Conservation (phyloP, 768 basidiomycete genomes). For the Cyathus striatus region DNA sequence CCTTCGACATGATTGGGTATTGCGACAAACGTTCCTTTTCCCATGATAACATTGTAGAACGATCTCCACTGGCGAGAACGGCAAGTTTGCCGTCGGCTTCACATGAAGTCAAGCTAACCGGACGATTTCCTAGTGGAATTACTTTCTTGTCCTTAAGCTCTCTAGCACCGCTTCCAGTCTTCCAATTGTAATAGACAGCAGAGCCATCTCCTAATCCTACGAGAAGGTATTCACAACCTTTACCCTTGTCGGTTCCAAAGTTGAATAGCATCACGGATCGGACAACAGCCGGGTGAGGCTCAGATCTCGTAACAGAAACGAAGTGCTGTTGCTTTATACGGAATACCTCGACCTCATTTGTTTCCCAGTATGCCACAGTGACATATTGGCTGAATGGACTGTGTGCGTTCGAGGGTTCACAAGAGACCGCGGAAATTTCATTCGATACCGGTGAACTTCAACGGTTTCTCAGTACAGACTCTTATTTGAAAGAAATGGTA, state of each 20-base stretch:
- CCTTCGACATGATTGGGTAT: conserved; percentile 73
- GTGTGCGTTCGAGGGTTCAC: conserved; percentile 46
- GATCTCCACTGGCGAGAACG: conserved; percentile 69
- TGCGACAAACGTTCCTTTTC: conserved; percentile 59
- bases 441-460: background rate
- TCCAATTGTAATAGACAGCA: conserved; percentile 52
- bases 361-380: conserved; percentile 75
- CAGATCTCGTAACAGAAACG: conserved; percentile 27
- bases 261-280: conserved; percentile 50
- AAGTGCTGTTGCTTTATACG: conserved; percentile 15
- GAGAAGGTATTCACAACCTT: conserved; percentile 53
- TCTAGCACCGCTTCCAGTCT: conserved; percentile 16
- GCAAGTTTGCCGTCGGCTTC: conserved; percentile 44
- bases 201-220: conserved; percentile 76
- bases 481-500: too few relatives aligned
- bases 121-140: conserved; percentile 60
- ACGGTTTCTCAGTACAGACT: conserved; percentile 3
- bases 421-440: conserved; percentile 72
- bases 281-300: conserved; percentile 33
- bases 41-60: conserved; percentile 65
- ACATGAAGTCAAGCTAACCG: conserved; percentile 57
- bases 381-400: conserved; percentile 43
- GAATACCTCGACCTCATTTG: conserved; percentile 58
- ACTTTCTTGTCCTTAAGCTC: conserved; percentile 47
- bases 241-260: conserved; percentile 41